Conservation (phyloP, 1,284 basidiomycete species). For the Amylostereum areolatum region DNA sequence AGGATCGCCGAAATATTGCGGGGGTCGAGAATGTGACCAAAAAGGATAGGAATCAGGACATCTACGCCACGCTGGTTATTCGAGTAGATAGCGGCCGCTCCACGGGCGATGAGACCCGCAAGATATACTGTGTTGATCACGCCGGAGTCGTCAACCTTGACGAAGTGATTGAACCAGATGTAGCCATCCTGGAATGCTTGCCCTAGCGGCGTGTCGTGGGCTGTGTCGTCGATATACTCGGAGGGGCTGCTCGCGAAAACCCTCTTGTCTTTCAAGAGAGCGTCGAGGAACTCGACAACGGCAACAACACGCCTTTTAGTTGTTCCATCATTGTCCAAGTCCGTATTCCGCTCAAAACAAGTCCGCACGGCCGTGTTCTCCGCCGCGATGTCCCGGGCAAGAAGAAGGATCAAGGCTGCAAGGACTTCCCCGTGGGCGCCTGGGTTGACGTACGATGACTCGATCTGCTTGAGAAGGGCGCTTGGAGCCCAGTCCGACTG, state of each 20-base stretch:
- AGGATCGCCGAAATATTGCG: slow-evolving; percentile 11
- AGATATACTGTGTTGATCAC: slow-evolving; percentile 17
- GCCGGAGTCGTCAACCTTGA: slow-evolving; percentile 18
- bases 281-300: slow-evolving; percentile 5
- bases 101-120: slow-evolving; percentile 16
- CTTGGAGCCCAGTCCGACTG: slow-evolving; percentile 5
- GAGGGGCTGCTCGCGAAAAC: too few species aligned
- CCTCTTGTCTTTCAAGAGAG: background rate
- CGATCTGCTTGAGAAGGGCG: slow-evolving; percentile 6
- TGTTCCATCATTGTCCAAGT: background rate
- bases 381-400: slow-evolving; percentile 11
- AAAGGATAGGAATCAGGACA: slow-evolving; percentile 17
- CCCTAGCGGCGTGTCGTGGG: slow-evolving; percentile 1
- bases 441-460: slow-evolving; percentile 10
- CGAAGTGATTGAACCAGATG: slow-evolving; percentile 26
- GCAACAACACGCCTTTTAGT: slow-evolving; percentile 3
- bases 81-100: slow-evolving; percentile 22
- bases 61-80: too few species aligned
- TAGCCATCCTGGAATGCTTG: slow-evolving; percentile 13
- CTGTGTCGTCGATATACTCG: background rate
- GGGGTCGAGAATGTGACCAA: slow-evolving; percentile 17
- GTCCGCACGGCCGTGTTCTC: too few species aligned
- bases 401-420: slow-evolving; percentile 9
- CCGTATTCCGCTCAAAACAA: too few species aligned
- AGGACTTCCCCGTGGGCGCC: slow-evolving; percentile 13